These are phyloP conservation scores for Botryosphaeria agaves DNA, from an alignment of 2,329 filamentous ascomycete genomes.

Conservation along the genomic window DNA sequence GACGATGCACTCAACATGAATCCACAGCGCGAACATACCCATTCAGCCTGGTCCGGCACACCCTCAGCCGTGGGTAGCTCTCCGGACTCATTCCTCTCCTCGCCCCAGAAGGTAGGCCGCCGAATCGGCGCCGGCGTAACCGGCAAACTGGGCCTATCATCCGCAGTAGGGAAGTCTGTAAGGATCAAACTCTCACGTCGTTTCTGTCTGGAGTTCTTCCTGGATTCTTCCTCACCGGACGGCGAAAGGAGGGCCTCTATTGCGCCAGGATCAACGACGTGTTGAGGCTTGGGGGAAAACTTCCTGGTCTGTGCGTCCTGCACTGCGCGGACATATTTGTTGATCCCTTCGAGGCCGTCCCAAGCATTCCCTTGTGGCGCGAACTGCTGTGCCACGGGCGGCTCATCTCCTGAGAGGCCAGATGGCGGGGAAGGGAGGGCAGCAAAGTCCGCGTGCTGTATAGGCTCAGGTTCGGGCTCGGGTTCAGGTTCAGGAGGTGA, in stretches of 20 bases:
- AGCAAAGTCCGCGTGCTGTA: constrained; percentile 1
- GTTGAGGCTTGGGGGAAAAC: neutral
- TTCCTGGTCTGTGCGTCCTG: constrained; percentile 41
- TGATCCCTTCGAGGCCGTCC: constrained; percentile 82
- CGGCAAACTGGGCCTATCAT: constrained; percentile 72
- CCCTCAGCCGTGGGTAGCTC: constrained; percentile 61
- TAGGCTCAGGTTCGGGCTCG: constrained; percentile 6
- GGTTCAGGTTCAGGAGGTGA: constrained; percentile 1
- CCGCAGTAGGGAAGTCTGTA: constrained; percentile 73
- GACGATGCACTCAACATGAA: no score
- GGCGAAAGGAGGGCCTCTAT: constrained; percentile 1
- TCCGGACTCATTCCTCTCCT: constrained; percentile 35
- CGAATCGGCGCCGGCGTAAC: constrained; percentile 75
- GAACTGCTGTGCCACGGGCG: constrained; percentile 53
- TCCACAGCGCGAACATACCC: constrained; percentile 56
- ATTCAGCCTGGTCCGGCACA: constrained; percentile 75
- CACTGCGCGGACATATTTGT: constrained; percentile 66
- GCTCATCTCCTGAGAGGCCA: constrained; percentile 28
- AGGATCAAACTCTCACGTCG: constrained; percentile 45
- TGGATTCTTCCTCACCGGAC: neutral
- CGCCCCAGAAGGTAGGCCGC: constrained; percentile 50
- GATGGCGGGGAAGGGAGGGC: constrained; percentile 23
- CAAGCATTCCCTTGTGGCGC: constrained; percentile 64
- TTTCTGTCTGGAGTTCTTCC: constrained; percentile 2
- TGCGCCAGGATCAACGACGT: neutral